A percentile compares a stretch with the other conserved stretches of the same genome.
Evolutionary conservation across 306 rosid genomes (phyloP).

Genomic region (Luffa aegyptiaca): DNA sequence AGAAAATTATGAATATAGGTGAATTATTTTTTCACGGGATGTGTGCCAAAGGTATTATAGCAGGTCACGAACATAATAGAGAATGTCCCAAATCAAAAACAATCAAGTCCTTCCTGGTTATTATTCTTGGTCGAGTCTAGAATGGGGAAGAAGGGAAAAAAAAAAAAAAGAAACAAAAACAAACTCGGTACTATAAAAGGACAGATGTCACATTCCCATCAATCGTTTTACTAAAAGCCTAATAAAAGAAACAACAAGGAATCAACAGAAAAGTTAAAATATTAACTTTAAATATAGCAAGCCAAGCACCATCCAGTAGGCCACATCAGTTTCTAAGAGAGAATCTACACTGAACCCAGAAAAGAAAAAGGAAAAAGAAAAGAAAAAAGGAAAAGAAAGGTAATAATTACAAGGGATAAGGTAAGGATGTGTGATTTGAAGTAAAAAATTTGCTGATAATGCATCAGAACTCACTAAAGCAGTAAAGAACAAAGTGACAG

Average conservation of each 20-base stretch:
- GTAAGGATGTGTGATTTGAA: background rate
- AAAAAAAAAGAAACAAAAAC: background rate
- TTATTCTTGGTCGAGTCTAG: background rate
- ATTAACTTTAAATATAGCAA: background rate
- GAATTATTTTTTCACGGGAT: constrained; percentile 5
- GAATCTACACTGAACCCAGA: background rate
- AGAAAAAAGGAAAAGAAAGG: background rate
- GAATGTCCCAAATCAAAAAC: background rate
- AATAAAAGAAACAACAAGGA: background rate
- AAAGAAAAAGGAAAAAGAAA: background rate
- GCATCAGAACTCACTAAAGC: constrained; percentile 25
- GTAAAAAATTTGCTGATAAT: background rate
- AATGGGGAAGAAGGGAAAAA: background rate
- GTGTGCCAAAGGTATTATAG: background rate
- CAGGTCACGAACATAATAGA: constrained; percentile 4
- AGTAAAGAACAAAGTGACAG: constrained; percentile 28
- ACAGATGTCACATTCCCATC: background rate
- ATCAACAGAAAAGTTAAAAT: background rate
- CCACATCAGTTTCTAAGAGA: constrained; percentile 1
- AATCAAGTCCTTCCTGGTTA: background rate
- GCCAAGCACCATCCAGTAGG: background rate
- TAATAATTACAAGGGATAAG: background rate
- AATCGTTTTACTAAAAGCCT: background rate
- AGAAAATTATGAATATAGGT: constrained; percentile 5
- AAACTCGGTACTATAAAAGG: background rate